Evolutionary conservation across 441 rosid species (phyloP).

Genomic region (Gossypium davidsonii): DNA sequence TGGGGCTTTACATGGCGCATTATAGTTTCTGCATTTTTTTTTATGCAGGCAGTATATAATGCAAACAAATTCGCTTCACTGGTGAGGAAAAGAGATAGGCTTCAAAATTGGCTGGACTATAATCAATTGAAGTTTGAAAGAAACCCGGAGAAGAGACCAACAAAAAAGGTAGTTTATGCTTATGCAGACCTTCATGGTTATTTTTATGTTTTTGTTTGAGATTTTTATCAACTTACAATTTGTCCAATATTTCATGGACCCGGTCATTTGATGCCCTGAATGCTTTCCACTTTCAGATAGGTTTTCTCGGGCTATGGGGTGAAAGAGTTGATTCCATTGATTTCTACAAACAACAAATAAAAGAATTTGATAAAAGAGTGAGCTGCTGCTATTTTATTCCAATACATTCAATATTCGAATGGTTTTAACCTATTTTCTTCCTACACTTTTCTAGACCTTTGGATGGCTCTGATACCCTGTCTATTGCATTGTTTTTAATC

Average conservation of each 20-base stretch:
- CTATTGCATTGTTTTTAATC: constrained; percentile 8
- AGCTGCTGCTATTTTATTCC: constrained; percentile 17
- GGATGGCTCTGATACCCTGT: constrained; percentile 14
- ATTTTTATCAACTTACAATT: background rate
- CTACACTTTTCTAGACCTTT: background rate
- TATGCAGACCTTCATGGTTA: constrained; percentile 7
- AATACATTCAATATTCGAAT: background rate
- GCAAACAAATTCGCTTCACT: constrained; percentile 73
- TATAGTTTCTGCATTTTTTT: background rate
- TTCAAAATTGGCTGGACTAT: constrained; percentile 85
- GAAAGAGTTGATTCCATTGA: constrained; percentile 73
- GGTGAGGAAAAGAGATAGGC: constrained; percentile 66
- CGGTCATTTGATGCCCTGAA: constrained; percentile 11
- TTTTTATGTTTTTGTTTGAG: background rate
- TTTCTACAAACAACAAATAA: constrained; percentile 63
- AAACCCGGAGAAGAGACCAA: constrained; percentile 70
- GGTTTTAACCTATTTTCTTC: constrained; percentile 1
- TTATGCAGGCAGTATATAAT: constrained; percentile 70
- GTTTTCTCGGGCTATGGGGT: constrained; percentile 84
- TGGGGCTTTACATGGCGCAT: background rate
- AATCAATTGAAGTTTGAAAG: constrained; percentile 78
- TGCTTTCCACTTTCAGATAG: constrained; percentile 44
- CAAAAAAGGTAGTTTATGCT: constrained; percentile 45
- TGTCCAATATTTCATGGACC: background rate
- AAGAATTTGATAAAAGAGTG: constrained; percentile 60